phyloP scores from a whole-genome alignment of 768 basidiomycete species.

The Pleurotus eryngii region DNA sequence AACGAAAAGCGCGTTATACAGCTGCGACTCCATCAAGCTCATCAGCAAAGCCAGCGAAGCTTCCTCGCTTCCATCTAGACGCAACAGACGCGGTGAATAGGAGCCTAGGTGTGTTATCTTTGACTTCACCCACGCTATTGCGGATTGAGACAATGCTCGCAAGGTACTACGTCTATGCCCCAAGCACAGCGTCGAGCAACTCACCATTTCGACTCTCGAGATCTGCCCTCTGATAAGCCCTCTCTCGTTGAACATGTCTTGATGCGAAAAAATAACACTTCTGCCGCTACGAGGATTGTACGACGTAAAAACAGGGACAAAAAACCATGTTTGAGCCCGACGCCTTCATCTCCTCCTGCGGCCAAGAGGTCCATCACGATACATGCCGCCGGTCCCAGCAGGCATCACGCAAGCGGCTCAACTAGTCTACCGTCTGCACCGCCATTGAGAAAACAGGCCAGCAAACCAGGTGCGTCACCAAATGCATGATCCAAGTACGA shows the following conservation, averaged over 20 bases:
- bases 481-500: neutral
- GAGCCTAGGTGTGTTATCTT: neutral
- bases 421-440: too few relatives aligned
- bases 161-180: neutral
- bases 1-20: neutral
- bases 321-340: neutral
- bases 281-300: constrained; percentile 2
- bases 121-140: neutral
- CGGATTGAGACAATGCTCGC: neutral
- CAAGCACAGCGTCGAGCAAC: neutral
- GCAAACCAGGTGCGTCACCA: too few relatives aligned
- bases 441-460: too few relatives aligned
- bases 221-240: neutral
- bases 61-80: neutral
- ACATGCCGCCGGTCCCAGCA: too few relatives aligned
- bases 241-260: neutral
- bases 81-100: neutral
- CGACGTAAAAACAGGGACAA: neutral
- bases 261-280: neutral
- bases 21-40: neutral
- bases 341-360: neutral
- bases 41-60: neutral
- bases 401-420: too few relatives aligned
- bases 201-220: too few relatives aligned
- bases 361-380: too few relatives aligned